Conservation (phyloP, 768 basidiomycete genomes). For the Clavaria fumosa region DNA sequence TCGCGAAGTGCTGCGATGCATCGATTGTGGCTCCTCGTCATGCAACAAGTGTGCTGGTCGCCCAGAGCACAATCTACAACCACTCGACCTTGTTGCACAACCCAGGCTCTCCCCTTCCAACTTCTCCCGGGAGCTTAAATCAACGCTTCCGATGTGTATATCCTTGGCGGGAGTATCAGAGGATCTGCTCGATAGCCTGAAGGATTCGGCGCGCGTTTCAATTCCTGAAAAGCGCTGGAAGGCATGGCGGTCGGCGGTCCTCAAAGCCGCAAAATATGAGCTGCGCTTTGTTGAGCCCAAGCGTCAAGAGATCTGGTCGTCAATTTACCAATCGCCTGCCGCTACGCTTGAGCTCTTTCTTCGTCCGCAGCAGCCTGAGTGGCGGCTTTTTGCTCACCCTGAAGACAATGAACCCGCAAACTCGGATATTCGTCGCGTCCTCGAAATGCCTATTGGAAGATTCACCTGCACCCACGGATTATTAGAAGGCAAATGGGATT, state of each 20-base stretch:
- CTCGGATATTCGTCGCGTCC: conserved; percentile 57
- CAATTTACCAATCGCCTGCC: conserved; percentile 53
- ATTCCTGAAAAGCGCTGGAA: conserved; percentile 48
- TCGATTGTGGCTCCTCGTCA: conserved; percentile 62
- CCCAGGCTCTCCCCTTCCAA: conserved; percentile 54
- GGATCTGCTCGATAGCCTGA: conserved; percentile 37
- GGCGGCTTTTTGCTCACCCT: conserved; percentile 71
- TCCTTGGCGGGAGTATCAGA: conserved; percentile 35
- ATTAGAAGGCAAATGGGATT: conserved; percentile 64
- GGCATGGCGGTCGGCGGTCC: conserved; percentile 52
- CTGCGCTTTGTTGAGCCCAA: conserved; percentile 76
- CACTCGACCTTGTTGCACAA: conserved; percentile 34
- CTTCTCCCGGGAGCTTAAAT: conserved; percentile 68
- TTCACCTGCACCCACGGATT: conserved; percentile 40
- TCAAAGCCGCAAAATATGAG: conserved; percentile 41
- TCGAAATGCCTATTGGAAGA: conserved; percentile 67
- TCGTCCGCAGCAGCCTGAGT: conserved; percentile 65
- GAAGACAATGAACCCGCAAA: conserved; percentile 56
- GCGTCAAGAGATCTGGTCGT: conserved; percentile 81
- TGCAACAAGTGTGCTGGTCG: conserved; percentile 83
- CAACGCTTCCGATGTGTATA: conserved; percentile 77
- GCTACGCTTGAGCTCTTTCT: conserved; percentile 66
- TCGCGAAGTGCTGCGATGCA: conserved; percentile 49
- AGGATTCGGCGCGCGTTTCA: conserved; percentile 20
- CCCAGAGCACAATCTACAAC: conserved; percentile 66